phyloP scores from a whole-genome alignment of 2,329 filamentous ascomycete genomes.

The Sordariomycetes sp. region DNA sequence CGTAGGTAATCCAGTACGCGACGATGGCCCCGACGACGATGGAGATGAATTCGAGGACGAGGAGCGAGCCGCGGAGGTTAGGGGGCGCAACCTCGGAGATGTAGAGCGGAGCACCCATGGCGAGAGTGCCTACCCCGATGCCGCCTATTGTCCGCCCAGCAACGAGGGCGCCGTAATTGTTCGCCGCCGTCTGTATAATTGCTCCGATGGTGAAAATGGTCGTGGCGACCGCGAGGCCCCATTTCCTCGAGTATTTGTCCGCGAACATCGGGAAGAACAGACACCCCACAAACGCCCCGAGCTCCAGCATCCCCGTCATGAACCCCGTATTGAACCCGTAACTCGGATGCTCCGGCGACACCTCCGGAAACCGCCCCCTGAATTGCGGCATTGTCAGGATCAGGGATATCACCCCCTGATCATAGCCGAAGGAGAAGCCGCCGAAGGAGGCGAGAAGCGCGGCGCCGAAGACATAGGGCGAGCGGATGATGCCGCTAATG shows the following conservation, averaged over 20 bases:
- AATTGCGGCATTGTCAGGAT: conserved; percentile 31
- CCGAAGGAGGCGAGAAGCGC: conserved; percentile 26
- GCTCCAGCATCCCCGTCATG: conserved; percentile 27
- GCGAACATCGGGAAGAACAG: conserved; percentile 19
- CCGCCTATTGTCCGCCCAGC: conserved; percentile 15
- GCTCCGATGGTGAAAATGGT: conserved; percentile 27
- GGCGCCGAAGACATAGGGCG: conserved; percentile 25
- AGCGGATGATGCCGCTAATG: conserved; percentile 13
- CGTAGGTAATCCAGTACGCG: conserved; percentile 41
- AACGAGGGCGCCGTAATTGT: conserved; percentile 13
- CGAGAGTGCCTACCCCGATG: conserved; percentile 15
- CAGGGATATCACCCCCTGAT: conserved; percentile 22
- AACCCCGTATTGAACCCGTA: conserved; percentile 11
- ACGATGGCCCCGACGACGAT: conserved; percentile 37
- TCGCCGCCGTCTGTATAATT: conserved; percentile 19
- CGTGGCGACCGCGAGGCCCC: conserved; percentile 22
- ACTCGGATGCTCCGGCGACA: conserved; percentile 9
- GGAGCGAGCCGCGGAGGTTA: conserved; percentile 22
- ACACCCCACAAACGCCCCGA: conserved; percentile 23
- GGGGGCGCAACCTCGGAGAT: conserved; percentile 21
- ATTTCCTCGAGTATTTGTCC: conserved; percentile 27
- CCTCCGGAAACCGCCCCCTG: conserved; percentile 19
- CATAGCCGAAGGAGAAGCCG: conserved; percentile 8
- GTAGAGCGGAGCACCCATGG: conserved; percentile 14
- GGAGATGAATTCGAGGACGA: conserved; percentile 35